Conservation (phyloP, 2,329 filamentous ascomycete genomes). For the Karstenula rhodostoma region DNA sequence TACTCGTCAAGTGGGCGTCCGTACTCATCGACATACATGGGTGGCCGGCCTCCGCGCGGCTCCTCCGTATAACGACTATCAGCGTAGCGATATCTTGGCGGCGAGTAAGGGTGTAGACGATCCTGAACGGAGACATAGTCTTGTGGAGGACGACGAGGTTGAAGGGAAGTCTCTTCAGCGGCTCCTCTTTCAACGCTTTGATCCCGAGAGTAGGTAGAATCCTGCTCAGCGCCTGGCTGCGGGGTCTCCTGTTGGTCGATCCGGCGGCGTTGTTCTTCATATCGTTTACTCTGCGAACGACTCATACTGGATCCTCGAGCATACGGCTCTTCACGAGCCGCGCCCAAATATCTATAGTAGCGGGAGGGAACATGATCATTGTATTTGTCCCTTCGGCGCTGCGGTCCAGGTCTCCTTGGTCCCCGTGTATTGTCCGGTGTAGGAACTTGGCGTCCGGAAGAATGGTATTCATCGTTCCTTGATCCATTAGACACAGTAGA, state of each 20-base stretch:
- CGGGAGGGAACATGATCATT: conserved; percentile 45
- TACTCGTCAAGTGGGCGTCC: conserved; percentile 40
- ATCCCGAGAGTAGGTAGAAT: conserved; percentile 41
- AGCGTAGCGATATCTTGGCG: conserved; percentile 39
- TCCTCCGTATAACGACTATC: conserved; percentile 28
- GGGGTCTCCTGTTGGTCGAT: conserved; percentile 49
- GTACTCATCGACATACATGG: conserved; percentile 44
- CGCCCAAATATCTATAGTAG: conserved; percentile 48
- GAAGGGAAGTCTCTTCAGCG: conserved; percentile 38
- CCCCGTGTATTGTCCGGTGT: conserved; percentile 36
- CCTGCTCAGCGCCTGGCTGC: conserved; percentile 41
- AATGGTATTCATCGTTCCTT: conserved; percentile 37
- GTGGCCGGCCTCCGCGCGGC: conserved; percentile 29
- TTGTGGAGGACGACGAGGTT: conserved; percentile 29
- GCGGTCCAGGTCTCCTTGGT: conserved; percentile 36
- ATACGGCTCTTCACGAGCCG: conserved; percentile 46
- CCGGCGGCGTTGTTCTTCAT: conserved; percentile 46
- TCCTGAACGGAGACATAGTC: conserved; percentile 48
- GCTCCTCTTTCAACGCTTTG: conserved; percentile 40
- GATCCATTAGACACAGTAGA: conserved; percentile 46
- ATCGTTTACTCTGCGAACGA: conserved; percentile 45
- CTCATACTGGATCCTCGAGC: conserved; percentile 45
- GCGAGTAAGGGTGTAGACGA: conserved; percentile 38
- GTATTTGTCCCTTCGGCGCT: conserved; percentile 43
- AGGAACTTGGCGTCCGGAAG: conserved; percentile 34